Conservation (phyloP, 2,329 filamentous ascomycete species). For the Cladosporium cucumerinum region DNA sequence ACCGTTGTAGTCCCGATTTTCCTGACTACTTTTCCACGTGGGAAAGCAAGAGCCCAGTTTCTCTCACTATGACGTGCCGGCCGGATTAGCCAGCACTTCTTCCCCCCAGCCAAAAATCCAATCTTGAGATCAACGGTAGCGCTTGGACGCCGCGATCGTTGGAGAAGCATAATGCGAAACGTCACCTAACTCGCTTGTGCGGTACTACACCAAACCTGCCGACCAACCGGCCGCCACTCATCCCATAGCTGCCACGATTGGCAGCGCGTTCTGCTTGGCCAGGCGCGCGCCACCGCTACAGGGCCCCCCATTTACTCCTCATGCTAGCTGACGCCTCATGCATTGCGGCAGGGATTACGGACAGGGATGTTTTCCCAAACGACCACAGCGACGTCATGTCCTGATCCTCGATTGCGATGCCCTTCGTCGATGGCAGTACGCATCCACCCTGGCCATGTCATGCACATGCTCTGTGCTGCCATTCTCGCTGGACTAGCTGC, state of each 20-base stretch:
- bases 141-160: constrained; percentile 6
- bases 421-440: constrained; percentile 9
- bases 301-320: not conserved
- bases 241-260: constrained; percentile 7
- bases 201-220: constrained; percentile 15
- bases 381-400: constrained; percentile 12
- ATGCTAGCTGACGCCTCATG: constrained; percentile 9
- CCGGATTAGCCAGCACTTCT: not conserved
- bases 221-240: constrained; percentile 10
- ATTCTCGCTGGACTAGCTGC: not conserved
- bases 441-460: constrained; percentile 11
- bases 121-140: constrained; percentile 1
- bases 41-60: not conserved
- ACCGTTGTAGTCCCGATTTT: not conserved
- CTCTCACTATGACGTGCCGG: not conserved
- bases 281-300: constrained; percentile 2
- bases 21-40: constrained; percentile 1
- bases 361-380: not conserved
- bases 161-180: constrained; percentile 1
- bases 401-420: constrained; percentile 12
- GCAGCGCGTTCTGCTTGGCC: constrained; percentile 1
- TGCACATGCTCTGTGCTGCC: constrained; percentile 14
- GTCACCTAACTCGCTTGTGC: constrained; percentile 14
- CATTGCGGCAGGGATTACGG: not conserved
- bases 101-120: not conserved